A percentile compares a stretch with the other conserved stretches of the same genome.
These are phyloP conservation scores for Trametes hirsuta DNA, from an alignment of 1,284 basidiomycete species.

Conservation along the genomic window DNA sequence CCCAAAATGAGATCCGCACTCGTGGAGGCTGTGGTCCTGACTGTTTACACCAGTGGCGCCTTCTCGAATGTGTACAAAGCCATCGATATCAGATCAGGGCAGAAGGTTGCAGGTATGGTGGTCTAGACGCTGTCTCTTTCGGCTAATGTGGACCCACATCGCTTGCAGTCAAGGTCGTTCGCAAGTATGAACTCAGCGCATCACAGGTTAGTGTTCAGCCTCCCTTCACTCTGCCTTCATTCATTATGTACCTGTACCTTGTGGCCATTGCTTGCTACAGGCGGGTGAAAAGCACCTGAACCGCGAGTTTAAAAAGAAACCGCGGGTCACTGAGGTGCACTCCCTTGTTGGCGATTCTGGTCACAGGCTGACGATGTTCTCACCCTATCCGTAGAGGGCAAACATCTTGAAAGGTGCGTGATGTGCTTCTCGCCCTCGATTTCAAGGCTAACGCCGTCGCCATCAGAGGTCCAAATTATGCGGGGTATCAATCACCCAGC, in stretches of 20 bases:
- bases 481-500: conserved; percentile 89
- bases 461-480: conserved; percentile 98
- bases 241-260: conserved; percentile 29
- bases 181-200: conserved; percentile 94
- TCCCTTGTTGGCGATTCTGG: conserved; percentile 28
- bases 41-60: conserved; percentile 68
- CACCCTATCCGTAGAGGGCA: conserved; percentile 70
- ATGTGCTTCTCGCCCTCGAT: neutral
- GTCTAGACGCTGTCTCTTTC: conserved; percentile 6
- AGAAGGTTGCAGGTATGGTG: conserved; percentile 83
- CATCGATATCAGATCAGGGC: conserved; percentile 73
- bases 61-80: conserved; percentile 99
- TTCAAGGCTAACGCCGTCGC: conserved; percentile 1
- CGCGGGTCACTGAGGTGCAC: conserved; percentile 93
- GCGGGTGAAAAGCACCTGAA: conserved; percentile 92
- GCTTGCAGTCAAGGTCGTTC: conserved; percentile 87
- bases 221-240: conserved; percentile 36
- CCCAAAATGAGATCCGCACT: neutral
- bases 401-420: conserved; percentile 93
- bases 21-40: conserved; percentile 2
- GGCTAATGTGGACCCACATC: conserved; percentile 10
- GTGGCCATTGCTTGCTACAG: conserved; percentile 45
- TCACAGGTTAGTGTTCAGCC: conserved; percentile 81
- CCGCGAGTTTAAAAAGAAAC: conserved; percentile 92
- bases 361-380: conserved; percentile 29